Evolutionary conservation across 345 rosid species (phyloP).

Genomic region (Corchorus capsularis): DNA sequence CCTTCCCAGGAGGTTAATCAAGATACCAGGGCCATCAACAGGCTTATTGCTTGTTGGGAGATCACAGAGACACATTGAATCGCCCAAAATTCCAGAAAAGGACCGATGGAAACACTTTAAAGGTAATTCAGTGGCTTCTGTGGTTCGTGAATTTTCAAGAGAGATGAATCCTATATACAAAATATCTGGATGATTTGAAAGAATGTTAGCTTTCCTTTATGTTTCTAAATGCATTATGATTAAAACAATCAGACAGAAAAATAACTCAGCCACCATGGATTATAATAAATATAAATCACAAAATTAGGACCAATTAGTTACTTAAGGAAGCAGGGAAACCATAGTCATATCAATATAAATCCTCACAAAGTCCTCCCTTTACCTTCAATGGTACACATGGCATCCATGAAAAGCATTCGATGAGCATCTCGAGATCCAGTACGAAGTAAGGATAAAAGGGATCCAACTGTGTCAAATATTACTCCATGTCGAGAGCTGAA

Average conservation of each 20-base stretch:
- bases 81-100: conserved; percentile 52
- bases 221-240: not conserved
- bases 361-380: conserved; percentile 9
- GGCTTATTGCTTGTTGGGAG: conserved; percentile 67
- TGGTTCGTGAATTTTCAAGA: conserved; percentile 30
- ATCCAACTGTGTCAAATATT: conserved; percentile 80
- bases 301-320: conserved; percentile 3
- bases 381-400: conserved; percentile 78
- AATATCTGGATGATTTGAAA: conserved; percentile 58
- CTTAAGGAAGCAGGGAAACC: conserved; percentile 11
- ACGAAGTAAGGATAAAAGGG: conserved; percentile 82
- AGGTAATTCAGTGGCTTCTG: conserved; percentile 35
- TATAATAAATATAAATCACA: conserved; percentile 4
- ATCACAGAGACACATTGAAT: conserved; percentile 59
- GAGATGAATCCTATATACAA: conserved; percentile 47
- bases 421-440: conserved; percentile 75
- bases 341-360: not conserved
- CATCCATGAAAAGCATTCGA: conserved; percentile 71
- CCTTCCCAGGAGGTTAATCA: conserved; percentile 58
- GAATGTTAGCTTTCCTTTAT: conserved; percentile 17
- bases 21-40: conserved; percentile 62
- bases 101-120: conserved; percentile 68
- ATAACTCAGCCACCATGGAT: not conserved
- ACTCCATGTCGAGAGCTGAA: conserved; percentile 70
- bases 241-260: not conserved